Evolutionary conservation across 2,329 filamentous ascomycete genomes (phyloP), one percentile per base, ranked within the genome.

Genomic region (Fusarium miscanthi): DNA sequence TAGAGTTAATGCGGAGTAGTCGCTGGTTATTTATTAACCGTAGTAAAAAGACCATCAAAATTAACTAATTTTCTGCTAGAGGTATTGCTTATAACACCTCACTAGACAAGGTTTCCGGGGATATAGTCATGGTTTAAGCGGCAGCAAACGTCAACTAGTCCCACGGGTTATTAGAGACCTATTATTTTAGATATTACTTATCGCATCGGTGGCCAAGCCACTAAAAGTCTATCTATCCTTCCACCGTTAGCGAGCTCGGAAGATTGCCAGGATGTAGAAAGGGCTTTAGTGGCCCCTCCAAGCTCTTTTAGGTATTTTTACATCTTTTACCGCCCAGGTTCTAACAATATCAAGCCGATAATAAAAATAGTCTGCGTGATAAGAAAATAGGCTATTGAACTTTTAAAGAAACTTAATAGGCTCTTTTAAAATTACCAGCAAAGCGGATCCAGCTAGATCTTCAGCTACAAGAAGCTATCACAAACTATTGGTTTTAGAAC

Each of bases 301-400:
- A 14, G 14, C 17, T 21, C 5, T 13, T 0, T 45, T 19, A 8
- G 14, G 14, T 23, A 11, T 42, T 11, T 21, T 46, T 27, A 46
- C 6, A 11, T 3, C 6, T 27, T 11, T 46, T 8, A 21, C 3
- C 19, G 6, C 12, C 17, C 14, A 5, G 12, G 2, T 17, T 21
- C 42, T 45, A 1, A 21, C 8, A 0, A 27, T 21, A 27, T 46
- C 19, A 6, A 14, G 43, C 25, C 3, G 14, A 21, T 19, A 21
- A 21, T 12, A 46, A 46, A 21, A 46, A 14, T 10, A 8, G 4
- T 30, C 25, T 10, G 21, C 3, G 12, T 19, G 5, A 16, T 46
- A 2, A 7, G 19, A 8, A 46, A 4, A 6, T 3, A 0, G 2
- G 25, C 25, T 30, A 3, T 10, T 43, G 10, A 1, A 16, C 23